Evolutionary conservation across 441 rosid genomes (phyloP), one percentile per base, ranked within the genome.

Genomic region (Erysimum pusillum): DNA sequence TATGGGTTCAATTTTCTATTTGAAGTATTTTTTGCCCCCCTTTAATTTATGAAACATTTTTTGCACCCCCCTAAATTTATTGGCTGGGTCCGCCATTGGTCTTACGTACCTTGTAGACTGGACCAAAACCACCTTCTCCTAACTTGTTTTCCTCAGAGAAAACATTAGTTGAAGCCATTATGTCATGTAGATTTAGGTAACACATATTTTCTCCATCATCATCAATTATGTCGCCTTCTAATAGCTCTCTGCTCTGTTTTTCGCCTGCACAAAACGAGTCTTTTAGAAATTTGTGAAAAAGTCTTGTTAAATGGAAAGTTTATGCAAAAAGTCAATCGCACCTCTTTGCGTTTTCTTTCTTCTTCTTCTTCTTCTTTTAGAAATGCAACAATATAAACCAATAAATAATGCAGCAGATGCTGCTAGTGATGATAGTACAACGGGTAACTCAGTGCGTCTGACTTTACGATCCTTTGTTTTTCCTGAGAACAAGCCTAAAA

Each of bases 121-220:
- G 69, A 52, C 69, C 76, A 62, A 72, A 72, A 38, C 76, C 75
- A 2, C 75, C 75, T 71, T 71, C 58, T 46, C 75, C 67, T 46
- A 71, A 22, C 13, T 60, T 71, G 44, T 52, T 72, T 7, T 62
- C 76, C 14, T 51, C 42, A 0, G 69, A 62, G 22, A 72, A 62
- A 15, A 6, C 6, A 72, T 72, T 63, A 11, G 69, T 72, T 28
- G 76, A 62, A 62, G 49, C n/a, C 34, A 49, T 61, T 36, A 60
- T 72, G 10, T 49, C 53, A 48, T 7, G 7, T 0, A 72, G 4
- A 15, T 14, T 72, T 11, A 72, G 1, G 32, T 34, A 1, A 32
- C 35, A 31, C n/a, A 49, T 41, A 0, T 62, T 0, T 41, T 62
- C 35, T 49, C 48, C 60, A 36, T 52, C 61, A 35, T 67, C 70